Evolutionary conservation across 257 asterid genomes (phyloP).

Genomic region (Handroanthus guayacan): DNA sequence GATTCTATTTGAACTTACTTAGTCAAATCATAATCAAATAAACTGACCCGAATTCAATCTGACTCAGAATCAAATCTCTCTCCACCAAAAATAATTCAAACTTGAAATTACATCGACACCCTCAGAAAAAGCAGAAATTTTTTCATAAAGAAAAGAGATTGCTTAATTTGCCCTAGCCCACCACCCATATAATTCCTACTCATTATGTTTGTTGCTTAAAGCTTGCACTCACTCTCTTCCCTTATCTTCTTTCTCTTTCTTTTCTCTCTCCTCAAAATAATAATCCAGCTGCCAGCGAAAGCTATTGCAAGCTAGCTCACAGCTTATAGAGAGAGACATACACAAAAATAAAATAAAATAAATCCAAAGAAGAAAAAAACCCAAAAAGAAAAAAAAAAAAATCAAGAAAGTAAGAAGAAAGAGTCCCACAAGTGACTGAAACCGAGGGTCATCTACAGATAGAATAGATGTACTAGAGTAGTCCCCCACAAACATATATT

Average conservation of each 20-base stretch:
- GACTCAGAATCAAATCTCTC: neutral
- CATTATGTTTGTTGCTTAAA: slow-evolving; percentile 89
- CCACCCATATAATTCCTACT: slow-evolving; percentile 66
- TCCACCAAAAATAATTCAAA: slow-evolving; percentile 27
- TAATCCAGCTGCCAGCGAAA: slow-evolving; percentile 40
- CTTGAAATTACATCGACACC: slow-evolving; percentile 32
- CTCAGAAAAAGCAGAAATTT: slow-evolving; percentile 33
- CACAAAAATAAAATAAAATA: neutral
- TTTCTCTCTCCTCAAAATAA: slow-evolving; percentile 26
- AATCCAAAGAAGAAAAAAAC: neutral
- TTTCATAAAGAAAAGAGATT: slow-evolving; percentile 35
- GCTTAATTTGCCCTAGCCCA: slow-evolving; percentile 49
- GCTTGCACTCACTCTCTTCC: slow-evolving; percentile 59
- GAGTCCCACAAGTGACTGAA: slow-evolving; percentile 48
- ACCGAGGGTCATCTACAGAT: slow-evolving; percentile 48
- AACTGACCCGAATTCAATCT: too few relatives aligned
- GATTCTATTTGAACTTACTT: too few relatives aligned
- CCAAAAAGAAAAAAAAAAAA: slow-evolving; percentile 9
- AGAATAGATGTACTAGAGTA: neutral
- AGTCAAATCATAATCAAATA: too few relatives aligned
- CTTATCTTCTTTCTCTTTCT: slow-evolving; percentile 24
- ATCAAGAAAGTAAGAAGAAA: neutral
- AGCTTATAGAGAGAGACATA: slow-evolving; percentile 5
- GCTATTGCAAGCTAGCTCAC: slow-evolving; percentile 37
- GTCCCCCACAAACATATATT: slow-evolving; percentile 9